Evolutionary conservation across 306 rosid species (phyloP), one percentile per base, ranked within the genome.

Genomic region (Sphenostylis stenocarpa): DNA sequence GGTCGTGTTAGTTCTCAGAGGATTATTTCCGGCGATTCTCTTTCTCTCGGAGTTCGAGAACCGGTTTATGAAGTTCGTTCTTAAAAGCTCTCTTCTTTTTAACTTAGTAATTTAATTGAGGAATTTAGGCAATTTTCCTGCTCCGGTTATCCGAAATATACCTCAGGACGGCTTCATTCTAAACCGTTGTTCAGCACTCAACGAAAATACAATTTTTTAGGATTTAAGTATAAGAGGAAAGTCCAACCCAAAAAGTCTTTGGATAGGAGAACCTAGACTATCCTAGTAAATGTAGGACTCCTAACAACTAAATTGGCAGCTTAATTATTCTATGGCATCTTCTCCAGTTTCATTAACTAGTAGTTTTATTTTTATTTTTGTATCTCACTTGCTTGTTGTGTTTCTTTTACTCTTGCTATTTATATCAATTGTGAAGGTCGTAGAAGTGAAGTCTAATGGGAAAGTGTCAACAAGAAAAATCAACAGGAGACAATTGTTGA

Each of bases 11-110:
- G 82, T 74, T 39, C 86, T 77, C 81, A 62, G 79, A 87, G 77
- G 53, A 81, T 77, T 56, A 23, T 80, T 4, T 73, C 85, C 0
- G 80, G 90, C 80, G 99, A 96, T 24, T 86, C 84, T 75, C 79
- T 85, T 8, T 84, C 90, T 26, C 92, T 91, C n/a, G 97, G 98
- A 73, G 91, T 96, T 81, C 97, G 99, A 2, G 99, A 96, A 84
- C 96, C 91, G 3, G 90, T 96, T 71, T 96, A 96, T 67, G 94
- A 92, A 90, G 98, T 96, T 58, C 56, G 83, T 62, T 76, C 26
- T 58, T 23, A 11, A 3, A 7, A n/a, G 10, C 49, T 48, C 33
- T 17, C 24, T 52, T 11, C 6, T 31, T 5, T 13, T 7, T 34
- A 29, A 26, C 17, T 76, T 6, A 17, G 70, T 64, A 47, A 56